Evolutionary conservation across 345 rosid genomes (phyloP).

Genomic region (Mallotus nudiflorus): DNA sequence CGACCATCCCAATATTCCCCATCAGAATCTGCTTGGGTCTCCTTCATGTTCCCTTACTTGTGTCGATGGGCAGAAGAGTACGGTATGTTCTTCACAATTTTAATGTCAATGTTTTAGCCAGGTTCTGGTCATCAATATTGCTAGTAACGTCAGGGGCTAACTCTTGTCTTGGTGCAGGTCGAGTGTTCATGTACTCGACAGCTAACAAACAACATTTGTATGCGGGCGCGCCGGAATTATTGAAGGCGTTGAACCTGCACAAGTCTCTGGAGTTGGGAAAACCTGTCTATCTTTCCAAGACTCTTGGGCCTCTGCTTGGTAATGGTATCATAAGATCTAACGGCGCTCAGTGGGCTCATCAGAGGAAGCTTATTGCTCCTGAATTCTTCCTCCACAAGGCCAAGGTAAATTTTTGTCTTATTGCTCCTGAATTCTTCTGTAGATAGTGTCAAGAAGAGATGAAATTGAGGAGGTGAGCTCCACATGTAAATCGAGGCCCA

Average conservation of each 20-base stretch:
- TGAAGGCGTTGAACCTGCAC: slow-evolving; percentile 27
- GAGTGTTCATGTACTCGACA: slow-evolving; percentile 29
- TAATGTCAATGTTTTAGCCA: not conserved
- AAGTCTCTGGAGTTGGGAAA: slow-evolving; percentile 33
- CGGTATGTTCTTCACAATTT: slow-evolving; percentile 7
- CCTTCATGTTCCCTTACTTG: slow-evolving; percentile 27
- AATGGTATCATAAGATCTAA: slow-evolving; percentile 30
- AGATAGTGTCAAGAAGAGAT: no score
- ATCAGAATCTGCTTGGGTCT: slow-evolving; percentile 15
- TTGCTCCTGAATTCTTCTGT: no score
- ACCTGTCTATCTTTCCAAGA: slow-evolving; percentile 15
- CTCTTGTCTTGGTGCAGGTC: slow-evolving; percentile 10
- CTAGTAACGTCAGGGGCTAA: not conserved
- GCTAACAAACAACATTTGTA: slow-evolving; percentile 27
- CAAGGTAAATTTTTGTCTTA: slow-evolving; percentile 32
- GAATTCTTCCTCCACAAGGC: slow-evolving; percentile 32
- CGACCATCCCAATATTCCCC: not conserved
- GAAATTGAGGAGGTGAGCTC: no score
- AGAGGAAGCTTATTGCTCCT: slow-evolving; percentile 39
- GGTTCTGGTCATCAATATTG: no score
- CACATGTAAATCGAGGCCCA: no score
- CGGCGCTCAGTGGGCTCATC: slow-evolving; percentile 30
- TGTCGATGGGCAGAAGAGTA: slow-evolving; percentile 22
- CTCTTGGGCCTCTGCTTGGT: slow-evolving; percentile 26
- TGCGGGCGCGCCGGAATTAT: slow-evolving; percentile 9